Evolutionary conservation across 2,329 filamentous ascomycete genomes (phyloP).

Genomic region (Metarhizium anisopliae): DNA sequence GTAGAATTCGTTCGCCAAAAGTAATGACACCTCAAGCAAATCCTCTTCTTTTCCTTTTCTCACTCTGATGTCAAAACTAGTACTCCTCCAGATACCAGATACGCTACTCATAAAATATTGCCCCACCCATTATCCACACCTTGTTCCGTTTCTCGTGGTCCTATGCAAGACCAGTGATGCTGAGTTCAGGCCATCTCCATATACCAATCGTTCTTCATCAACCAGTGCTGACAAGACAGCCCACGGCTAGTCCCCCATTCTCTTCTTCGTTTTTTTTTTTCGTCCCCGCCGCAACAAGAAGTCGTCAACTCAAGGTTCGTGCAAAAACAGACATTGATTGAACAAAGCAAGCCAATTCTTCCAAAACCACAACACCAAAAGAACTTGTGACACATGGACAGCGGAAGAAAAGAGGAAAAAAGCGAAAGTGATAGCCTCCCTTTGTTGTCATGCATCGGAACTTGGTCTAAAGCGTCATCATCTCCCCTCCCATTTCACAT

Average conservation of each 20-base stretch:
- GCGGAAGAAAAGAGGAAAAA: conserved; percentile 21
- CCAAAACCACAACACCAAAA: conserved; percentile 9
- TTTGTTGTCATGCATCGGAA: conserved; percentile 39
- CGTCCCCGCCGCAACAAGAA: neutral
- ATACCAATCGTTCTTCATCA: conserved; percentile 3
- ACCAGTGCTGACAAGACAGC: neutral
- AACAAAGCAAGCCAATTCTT: conserved; percentile 15
- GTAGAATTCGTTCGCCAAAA: neutral
- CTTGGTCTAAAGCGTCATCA: conserved; percentile 36
- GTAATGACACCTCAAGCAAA: neutral
- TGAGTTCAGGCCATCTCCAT: neutral
- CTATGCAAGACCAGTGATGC: neutral
- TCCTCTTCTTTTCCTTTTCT: conserved; percentile 5
- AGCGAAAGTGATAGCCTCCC: conserved; percentile 35
- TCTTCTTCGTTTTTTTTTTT: neutral
- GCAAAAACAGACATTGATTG: conserved; percentile 12
- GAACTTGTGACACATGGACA: conserved; percentile 19
- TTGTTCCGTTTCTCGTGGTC: neutral
- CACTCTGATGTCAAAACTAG: conserved; percentile 6
- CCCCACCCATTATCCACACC: neutral
- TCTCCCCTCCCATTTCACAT: conserved; percentile 22
- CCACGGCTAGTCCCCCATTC: neutral
- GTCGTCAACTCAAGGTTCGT: conserved; percentile 9
- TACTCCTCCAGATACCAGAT: conserved; percentile 1
- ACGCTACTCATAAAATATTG: conserved; percentile 4